Percentiles rank a stretch among this genome's conserved stretches.
Conservation (phyloP, 2,329 filamentous ascomycete species). For the Mycogone perniciosa region DNA sequence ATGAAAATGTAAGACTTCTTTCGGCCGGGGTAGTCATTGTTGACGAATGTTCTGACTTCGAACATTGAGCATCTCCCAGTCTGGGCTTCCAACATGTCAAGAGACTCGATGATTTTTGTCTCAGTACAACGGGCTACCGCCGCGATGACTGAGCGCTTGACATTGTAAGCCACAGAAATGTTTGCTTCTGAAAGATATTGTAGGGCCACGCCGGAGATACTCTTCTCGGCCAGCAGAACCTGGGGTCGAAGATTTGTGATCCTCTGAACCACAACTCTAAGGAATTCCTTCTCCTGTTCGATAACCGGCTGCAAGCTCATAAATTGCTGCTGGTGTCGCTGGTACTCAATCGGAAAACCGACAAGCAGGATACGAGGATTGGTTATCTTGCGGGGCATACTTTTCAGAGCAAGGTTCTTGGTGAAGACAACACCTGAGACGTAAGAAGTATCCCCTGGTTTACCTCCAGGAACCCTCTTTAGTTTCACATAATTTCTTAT, state of each 20-base stretch:
- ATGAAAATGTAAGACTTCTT: conserved; percentile 97
- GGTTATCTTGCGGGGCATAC: conserved; percentile 81
- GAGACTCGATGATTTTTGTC: conserved; percentile 85
- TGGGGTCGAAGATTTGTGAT: conserved; percentile 82
- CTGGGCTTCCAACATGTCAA: conserved; percentile 73
- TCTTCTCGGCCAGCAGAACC: conserved; percentile 83
- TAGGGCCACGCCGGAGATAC: conserved; percentile 84
- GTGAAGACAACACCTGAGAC: conserved; percentile 95
- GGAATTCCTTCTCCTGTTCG: conserved; percentile 89
- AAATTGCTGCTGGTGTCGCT: conserved; percentile 79
- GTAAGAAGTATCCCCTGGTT: conserved; percentile 88
- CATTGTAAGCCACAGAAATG: conserved; percentile 92
- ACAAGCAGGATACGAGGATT: conserved; percentile 87
- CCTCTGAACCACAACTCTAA: conserved; percentile 83
- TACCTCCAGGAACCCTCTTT: conserved; percentile 90
- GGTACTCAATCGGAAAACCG: conserved; percentile 93
- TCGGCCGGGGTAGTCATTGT: conserved; percentile 62
- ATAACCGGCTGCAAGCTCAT: conserved; percentile 98
- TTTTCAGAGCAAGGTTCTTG: conserved; percentile 93
- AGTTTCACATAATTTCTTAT: conserved; percentile 96
- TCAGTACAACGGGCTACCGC: conserved; percentile 90
- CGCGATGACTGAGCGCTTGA: conserved; percentile 92
- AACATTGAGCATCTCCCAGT: conserved; percentile 80
- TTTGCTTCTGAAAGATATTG: conserved; percentile 82
- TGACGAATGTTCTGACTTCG: conserved; percentile 92